Evolutionary conservation across 352 stramenopile genomes (phyloP), one percentile per base, ranked within the genome.

Genomic region (Globisporangium spiculum): DNA sequence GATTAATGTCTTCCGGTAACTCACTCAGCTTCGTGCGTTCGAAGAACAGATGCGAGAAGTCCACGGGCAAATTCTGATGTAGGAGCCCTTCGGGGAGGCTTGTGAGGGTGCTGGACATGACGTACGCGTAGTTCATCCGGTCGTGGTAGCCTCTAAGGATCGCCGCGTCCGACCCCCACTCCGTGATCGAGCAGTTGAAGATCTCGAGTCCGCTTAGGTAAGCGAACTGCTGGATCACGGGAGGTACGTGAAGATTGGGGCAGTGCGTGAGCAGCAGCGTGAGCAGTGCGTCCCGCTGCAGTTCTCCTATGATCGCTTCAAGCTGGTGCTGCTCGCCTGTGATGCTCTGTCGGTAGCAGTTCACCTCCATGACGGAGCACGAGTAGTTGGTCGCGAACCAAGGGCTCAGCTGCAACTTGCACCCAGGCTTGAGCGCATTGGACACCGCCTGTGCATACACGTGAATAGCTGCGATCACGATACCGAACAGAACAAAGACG

Each of bases 201-300:
- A 77, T 61, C 24, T 76, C 65, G 44, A 79, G 30, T 0, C 63
- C 73, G 12, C 69, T 27, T 1, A 79, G 62, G 5, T 48, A 59
- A 2, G 36, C 27, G 24, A 79, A 77, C 5, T 20, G 30, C 26
- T 60, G 52, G 26, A 79, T 65, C 3, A 61, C 46, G 1, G 53
- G 50, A 3, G 70, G 63, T 18, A 79, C 67, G 1, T 53, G 57
- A 12, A 79, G 64, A 22, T 22, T n/a, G 4, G 63, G 44, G 30
- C 70, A 79, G 30, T 76, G 66, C 4, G 60, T 65, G 27, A 77
- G 38, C 27, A 68, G 36, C 4, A 79, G 44, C 22, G 63, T 50
- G 6, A 41, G n/a, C 44, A 73, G 16, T 14, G 67, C 18, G 3
- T 63, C 48, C 9, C 75, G 36, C 7, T 34, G 60, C 1, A 55